Conservation (phyloP, 116 monocot species). For the Posidonia oceanica region DNA sequence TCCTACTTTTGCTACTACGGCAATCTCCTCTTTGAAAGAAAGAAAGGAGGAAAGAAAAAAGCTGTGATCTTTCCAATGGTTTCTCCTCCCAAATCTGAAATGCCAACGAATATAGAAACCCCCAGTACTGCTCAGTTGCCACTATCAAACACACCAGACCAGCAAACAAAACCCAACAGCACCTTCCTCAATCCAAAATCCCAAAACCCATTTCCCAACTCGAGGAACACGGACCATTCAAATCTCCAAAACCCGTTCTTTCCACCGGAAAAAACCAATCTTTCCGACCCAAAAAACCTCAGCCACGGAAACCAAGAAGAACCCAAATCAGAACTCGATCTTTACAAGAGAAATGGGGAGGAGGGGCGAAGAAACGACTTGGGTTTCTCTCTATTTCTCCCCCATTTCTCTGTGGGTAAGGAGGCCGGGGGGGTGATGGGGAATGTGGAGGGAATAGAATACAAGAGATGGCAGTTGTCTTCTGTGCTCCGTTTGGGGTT, state of each 20-base stretch:
- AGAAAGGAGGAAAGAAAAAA: neutral
- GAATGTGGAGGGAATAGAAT: neutral
- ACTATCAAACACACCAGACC: neutral
- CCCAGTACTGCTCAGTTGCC: neutral
- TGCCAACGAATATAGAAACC: no score
- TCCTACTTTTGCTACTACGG: neutral
- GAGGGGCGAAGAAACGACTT: neutral
- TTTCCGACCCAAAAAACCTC: neutral
- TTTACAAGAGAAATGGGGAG: neutral
- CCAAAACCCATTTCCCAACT: neutral
- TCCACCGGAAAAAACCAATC: neutral
- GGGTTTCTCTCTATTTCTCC: neutral
- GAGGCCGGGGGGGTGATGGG: neutral
- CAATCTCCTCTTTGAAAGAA: neutral
- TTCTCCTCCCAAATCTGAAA: no score
- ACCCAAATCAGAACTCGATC: neutral
- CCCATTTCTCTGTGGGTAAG: neutral
- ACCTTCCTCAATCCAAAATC: neutral
- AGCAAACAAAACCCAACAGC: neutral
- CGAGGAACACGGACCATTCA: neutral
- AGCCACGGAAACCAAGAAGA: neutral
- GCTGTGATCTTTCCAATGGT: no score
- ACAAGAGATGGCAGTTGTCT: constrained; percentile 2
- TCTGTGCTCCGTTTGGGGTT: neutral
- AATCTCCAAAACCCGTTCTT: neutral